Evolutionary conservation across 2,329 filamentous ascomycete genomes (phyloP).

Genomic region (Fonsecaea multimorphosa): DNA sequence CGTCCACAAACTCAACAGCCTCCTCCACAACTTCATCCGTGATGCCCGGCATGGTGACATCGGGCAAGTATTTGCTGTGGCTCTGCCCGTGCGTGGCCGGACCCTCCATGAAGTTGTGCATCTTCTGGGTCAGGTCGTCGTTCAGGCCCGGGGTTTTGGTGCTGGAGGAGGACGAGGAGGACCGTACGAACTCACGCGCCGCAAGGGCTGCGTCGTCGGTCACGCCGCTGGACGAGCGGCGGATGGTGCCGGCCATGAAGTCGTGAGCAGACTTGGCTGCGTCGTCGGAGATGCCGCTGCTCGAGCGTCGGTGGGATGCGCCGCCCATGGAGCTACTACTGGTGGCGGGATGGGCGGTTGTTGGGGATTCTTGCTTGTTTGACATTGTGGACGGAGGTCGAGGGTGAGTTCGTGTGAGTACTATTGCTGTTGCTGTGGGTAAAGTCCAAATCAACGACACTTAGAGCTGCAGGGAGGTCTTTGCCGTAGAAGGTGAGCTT

Average conservation of each 20-base stretch:
- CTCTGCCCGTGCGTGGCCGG: constrained; percentile 31
- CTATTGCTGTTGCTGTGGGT: background rate
- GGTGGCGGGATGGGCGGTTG: constrained; percentile 19
- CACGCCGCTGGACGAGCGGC: constrained; percentile 32
- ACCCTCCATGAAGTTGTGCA: constrained; percentile 31
- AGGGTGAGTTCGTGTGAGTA: background rate
- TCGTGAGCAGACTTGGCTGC: constrained; percentile 32
- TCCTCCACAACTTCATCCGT: constrained; percentile 35
- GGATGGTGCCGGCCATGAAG: constrained; percentile 33
- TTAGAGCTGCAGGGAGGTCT: background rate
- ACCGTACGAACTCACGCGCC: constrained; percentile 27
- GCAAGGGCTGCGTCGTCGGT: constrained; percentile 31
- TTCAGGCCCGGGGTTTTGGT: constrained; percentile 23
- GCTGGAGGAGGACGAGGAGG: constrained; percentile 11
- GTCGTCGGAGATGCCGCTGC: constrained; percentile 33
- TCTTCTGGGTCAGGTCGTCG: constrained; percentile 32
- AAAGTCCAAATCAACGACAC: background rate
- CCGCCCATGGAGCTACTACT: constrained; percentile 13
- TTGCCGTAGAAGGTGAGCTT: background rate
- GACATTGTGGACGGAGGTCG: constrained; percentile 5
- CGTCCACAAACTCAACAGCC: constrained; percentile 32
- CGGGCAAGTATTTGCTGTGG: constrained; percentile 34
- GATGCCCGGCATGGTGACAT: constrained; percentile 31
- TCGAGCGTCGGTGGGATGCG: constrained; percentile 29
- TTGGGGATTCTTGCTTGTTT: constrained; percentile 18